These are phyloP conservation scores for Capsicum chinense DNA, from an alignment of 257 asterid species.

Conservation along the genomic window DNA sequence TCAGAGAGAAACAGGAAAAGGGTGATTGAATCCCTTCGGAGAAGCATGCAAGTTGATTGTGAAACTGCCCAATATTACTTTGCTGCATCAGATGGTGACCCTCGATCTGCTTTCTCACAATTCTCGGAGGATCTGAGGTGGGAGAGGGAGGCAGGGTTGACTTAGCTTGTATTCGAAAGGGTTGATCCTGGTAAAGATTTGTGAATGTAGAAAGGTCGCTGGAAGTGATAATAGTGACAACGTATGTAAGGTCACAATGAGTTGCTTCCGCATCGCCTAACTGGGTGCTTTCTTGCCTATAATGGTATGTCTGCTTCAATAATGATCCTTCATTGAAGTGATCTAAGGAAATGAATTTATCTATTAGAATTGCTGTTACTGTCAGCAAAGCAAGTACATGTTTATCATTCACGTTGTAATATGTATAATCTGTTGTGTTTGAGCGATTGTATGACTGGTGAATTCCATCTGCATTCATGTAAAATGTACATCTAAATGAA, in stretches of 20 bases:
- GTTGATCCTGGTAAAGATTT: neutral
- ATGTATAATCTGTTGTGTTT: neutral
- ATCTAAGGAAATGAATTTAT: neutral
- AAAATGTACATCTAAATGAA: neutral
- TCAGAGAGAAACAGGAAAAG: conserved; percentile 64
- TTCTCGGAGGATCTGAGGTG: conserved; percentile 82
- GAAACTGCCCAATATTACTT: conserved; percentile 89
- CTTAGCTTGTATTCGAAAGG: conserved; percentile 36
- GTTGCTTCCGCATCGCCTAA: conserved; percentile 9
- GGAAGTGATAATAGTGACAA: neutral
- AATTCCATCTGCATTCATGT: neutral
- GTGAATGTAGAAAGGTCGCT: neutral
- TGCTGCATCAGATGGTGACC: conserved; percentile 81
- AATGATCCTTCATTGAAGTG: neutral
- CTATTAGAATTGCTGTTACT: neutral
- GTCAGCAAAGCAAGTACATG: neutral
- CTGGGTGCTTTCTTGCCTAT: conserved; percentile 22
- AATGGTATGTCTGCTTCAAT: conserved; percentile 14
- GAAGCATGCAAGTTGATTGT: conserved; percentile 85
- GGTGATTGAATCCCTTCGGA: conserved; percentile 78
- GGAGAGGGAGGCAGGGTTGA: conserved; percentile 72
- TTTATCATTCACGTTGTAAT: neutral
- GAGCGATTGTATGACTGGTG: neutral
- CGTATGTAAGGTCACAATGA: neutral
- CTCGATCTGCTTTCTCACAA: conserved; percentile 80